Conservation (phyloP, 2,329 filamentous ascomycete genomes). For the Neofusicoccum sp. region DNA sequence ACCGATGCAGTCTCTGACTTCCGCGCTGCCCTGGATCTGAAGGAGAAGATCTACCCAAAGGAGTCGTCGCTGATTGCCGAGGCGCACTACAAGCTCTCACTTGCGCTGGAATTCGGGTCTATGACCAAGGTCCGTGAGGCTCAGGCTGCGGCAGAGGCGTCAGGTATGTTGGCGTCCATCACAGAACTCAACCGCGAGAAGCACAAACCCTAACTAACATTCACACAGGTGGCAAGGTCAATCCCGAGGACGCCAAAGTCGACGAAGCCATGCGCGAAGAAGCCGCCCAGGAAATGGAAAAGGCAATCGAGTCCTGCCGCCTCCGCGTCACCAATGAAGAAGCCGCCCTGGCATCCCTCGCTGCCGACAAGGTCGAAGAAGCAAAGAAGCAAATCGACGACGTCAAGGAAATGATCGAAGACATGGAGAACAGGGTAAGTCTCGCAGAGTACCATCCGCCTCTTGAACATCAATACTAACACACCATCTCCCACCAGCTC, state of each 20-base stretch:
- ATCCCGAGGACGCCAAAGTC: conserved; percentile 49
- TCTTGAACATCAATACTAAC: conserved; percentile 24
- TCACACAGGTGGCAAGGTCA: conserved; percentile 44
- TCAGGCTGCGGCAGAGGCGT: conserved; percentile 40
- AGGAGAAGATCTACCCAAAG: conserved; percentile 74
- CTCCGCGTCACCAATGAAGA: conserved; percentile 72
- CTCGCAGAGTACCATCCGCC: not conserved
- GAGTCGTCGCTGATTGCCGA: conserved; percentile 88
- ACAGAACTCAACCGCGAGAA: not conserved
- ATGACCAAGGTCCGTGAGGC: conserved; percentile 65
- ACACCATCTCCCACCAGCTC: conserved; percentile 52
- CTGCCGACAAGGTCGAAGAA: conserved; percentile 66
- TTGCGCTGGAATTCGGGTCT: conserved; percentile 92
- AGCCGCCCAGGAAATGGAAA: conserved; percentile 70
- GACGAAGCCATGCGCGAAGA: conserved; percentile 73
- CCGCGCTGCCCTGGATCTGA: conserved; percentile 74
- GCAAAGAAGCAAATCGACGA: conserved; percentile 68
- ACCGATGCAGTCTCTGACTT: conserved; percentile 84
- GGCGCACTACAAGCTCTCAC: conserved; percentile 93
- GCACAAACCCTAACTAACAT: conserved; percentile 31
- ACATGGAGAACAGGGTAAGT: conserved; percentile 74
- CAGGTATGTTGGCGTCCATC: not conserved
- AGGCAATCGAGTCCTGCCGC: conserved; percentile 72
- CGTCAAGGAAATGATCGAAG: conserved; percentile 75
- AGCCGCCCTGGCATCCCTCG: conserved; percentile 59